Evolutionary conservation across 495 filamentous ascomycete species (phyloP), one percentile per base, ranked within the genome.

Genomic region (Aspergillus egyptiacus): DNA sequence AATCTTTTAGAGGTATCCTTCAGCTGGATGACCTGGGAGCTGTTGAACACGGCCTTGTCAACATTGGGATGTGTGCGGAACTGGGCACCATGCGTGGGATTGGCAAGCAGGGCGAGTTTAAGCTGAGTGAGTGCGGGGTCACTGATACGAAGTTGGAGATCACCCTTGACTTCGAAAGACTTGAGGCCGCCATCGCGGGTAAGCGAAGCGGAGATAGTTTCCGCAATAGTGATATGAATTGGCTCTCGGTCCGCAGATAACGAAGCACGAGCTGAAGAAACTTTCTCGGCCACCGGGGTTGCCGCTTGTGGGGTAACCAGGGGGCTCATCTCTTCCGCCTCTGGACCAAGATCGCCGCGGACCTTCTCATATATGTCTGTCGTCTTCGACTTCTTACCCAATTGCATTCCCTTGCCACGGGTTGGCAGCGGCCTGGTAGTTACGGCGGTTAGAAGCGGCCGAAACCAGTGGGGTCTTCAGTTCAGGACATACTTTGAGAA

Each of bases 321-420:
- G 9, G 91, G 90, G 28, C 78, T 78, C 38, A 84, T 78, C 48
- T 91, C 86, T 60, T 86, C 84, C 3, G 75, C 78, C 57, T 91
- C 87, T 25, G 85, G 78, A 9, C 89, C 90, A 41, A 96, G 66
- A 50, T 96, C 91, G 39, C 85, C 85, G 55, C 87, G 81, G n/a
- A 98, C 89, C 55, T 85, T 85, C 65, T 97, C 91, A 59, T 94
- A 97, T 76, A 96, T 95, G 68, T 93, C 87, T 11, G 87, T 93
- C 23, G 86, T 87, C 74, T 95, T 95, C 27, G 88, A 95, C 70
- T 97, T 97, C 76, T 95, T 96, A 67, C 93, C 94, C 31, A 98
- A 71, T 66, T 96, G 91, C 93, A 98, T 96, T 42, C 93, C 93
- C 70, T 98, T 98, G 49, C 89, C 89, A 63, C 91, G 89, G 28